phyloP scores from a whole-genome alignment of 345 rosid genomes.

The Murraya koenigii region DNA sequence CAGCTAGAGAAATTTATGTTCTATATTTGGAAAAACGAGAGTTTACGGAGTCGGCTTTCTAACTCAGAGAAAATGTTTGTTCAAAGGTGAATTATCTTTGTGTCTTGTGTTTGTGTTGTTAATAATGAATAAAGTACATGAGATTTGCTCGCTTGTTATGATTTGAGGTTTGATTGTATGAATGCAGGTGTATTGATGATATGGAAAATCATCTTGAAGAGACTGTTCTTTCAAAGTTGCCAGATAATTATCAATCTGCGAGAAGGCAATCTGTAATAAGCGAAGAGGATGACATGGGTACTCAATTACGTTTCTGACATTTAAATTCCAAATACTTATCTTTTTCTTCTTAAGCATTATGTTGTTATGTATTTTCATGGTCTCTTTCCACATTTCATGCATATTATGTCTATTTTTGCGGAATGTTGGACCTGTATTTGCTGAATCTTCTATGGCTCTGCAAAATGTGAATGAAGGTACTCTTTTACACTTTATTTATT shows the following conservation, averaged over 20 bases:
- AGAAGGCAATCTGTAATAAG: slow-evolving; percentile 77
- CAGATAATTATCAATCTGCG: slow-evolving; percentile 69
- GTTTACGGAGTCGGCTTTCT: slow-evolving; percentile 51
- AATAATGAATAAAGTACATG: background rate
- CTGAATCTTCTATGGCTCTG: background rate
- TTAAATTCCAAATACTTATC: background rate
- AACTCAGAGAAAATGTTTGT: slow-evolving; percentile 59
- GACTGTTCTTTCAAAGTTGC: slow-evolving; percentile 65
- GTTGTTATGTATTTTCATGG: background rate
- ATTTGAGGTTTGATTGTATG: background rate
- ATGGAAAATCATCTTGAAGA: slow-evolving; percentile 66
- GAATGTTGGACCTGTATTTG: background rate
- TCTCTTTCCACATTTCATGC: background rate
- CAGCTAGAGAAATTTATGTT: slow-evolving; percentile 84
- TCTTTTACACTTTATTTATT: background rate
- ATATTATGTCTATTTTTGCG: background rate
- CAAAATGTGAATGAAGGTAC: background rate
- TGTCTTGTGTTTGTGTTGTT: background rate
- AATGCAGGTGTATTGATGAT: slow-evolving; percentile 52
- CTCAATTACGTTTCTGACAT: background rate
- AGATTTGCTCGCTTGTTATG: background rate
- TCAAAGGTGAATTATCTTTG: slow-evolving; percentile 41
- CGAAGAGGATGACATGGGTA: slow-evolving; percentile 88
- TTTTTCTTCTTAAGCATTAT: background rate
- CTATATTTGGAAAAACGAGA: slow-evolving; percentile 52